Conservation (phyloP, 2,329 filamentous ascomycete species). For the Pseudopithomyces maydicus region DNA sequence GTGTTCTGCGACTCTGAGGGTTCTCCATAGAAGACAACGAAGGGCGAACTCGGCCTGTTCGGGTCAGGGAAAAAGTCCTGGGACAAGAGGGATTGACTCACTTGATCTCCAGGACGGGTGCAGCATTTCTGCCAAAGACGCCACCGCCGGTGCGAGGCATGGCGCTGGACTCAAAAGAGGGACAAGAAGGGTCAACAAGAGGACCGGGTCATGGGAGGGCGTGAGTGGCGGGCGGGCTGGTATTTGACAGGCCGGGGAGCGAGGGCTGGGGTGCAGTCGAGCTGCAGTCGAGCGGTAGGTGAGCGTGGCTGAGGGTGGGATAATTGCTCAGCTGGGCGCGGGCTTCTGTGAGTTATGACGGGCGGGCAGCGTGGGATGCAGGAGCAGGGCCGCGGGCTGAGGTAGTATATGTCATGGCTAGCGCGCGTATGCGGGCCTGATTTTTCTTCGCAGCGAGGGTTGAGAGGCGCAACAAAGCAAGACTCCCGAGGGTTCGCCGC, state of each 20-base stretch:
- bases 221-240: not conserved
- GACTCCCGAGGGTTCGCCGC: constrained; percentile 1
- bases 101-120: constrained; percentile 51
- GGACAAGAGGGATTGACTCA: constrained; percentile 24
- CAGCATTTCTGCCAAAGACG: constrained; percentile 41
- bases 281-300: not conserved
- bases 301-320: constrained; percentile 7
- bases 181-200: constrained; percentile 7
- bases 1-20: constrained; percentile 51
- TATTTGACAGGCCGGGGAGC: constrained; percentile 5
- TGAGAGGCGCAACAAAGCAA: constrained; percentile 4
- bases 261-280: not conserved
- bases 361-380: not conserved
- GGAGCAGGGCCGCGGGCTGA: not conserved
- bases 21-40: constrained; percentile 57
- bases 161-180: constrained; percentile 17
- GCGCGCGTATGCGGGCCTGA: not conserved
- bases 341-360: not conserved
- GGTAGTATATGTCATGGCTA: not conserved
- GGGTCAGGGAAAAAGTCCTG: not conserved
- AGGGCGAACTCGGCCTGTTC: constrained; percentile 51
- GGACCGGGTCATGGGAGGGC: constrained; percentile 12
- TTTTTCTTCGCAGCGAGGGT: not conserved
- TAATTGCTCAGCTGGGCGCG: not conserved
- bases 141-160: constrained; percentile 42